Conservation (phyloP, 805 yeast species). For the Nakazawaea sp. region DNA sequence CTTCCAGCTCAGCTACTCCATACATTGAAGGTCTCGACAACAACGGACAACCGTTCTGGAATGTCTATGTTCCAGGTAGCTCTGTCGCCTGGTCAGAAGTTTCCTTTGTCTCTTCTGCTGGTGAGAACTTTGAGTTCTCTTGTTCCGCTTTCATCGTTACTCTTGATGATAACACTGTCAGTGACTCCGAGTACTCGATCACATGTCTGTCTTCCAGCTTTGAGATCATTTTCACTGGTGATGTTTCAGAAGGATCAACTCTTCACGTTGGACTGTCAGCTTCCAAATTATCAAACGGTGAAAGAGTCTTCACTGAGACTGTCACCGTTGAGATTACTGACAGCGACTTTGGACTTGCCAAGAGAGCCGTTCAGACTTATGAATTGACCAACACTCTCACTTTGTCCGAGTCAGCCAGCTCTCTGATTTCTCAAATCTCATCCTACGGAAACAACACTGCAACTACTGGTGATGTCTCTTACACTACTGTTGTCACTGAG, state of each 20-base stretch:
- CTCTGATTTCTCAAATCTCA: background rate
- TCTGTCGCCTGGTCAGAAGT: conserved; percentile 4
- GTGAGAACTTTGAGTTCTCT: background rate
- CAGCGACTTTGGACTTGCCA: conserved; percentile 1
- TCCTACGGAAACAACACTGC: background rate
- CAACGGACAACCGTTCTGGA: conserved; percentile 6
- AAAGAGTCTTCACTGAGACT: background rate
- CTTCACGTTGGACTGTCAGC: conserved; percentile 1
- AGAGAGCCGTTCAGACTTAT: conserved; percentile 7
- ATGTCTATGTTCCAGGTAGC: conserved; percentile 6
- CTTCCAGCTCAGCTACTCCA: conserved; percentile 6
- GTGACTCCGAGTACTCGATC: background rate
- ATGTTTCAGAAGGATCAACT: background rate
- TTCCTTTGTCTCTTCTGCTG: background rate
- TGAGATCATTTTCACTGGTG: conserved; percentile 2
- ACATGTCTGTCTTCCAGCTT: background rate
- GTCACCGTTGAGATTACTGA: conserved; percentile 2
- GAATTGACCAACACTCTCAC: conserved; percentile 2
- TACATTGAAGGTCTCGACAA: conserved; percentile 3
- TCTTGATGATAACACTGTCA: background rate
- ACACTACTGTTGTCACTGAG: conserved; percentile 7
- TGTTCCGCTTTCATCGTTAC: conserved; percentile 3
- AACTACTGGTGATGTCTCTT: conserved; percentile 1
- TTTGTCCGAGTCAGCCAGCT: conserved; percentile 1
- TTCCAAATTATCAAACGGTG: background rate